phyloP scores from a whole-genome alignment of 495 filamentous ascomycete species.

The Aspergillus heteromorphus region DNA sequence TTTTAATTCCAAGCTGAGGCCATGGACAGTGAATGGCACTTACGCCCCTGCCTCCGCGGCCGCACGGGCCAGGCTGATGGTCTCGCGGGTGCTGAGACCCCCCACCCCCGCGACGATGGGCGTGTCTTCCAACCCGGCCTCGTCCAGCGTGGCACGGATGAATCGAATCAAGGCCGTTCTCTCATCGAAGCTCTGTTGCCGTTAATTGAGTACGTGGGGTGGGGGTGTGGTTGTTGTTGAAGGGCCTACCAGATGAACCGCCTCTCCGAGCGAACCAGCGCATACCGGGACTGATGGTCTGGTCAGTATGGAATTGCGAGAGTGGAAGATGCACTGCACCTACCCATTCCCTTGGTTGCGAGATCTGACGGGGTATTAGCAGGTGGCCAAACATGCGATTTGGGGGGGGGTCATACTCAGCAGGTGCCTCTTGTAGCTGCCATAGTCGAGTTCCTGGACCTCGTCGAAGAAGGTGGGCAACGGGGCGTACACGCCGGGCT shows the following conservation, averaged over 20 bases:
- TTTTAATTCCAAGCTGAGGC: background rate
- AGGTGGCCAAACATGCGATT: background rate
- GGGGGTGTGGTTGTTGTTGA: background rate
- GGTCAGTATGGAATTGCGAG: background rate
- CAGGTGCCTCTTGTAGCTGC: background rate
- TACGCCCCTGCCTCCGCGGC: background rate
- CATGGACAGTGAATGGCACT: background rate
- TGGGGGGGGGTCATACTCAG: background rate
- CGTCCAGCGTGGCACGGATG: background rate
- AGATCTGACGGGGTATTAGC: background rate
- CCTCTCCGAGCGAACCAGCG: background rate
- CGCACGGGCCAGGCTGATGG: background rate
- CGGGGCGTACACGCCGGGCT: background rate
- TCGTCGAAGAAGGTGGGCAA: background rate
- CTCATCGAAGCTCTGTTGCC: background rate
- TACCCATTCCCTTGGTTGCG: background rate
- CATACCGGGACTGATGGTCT: background rate
- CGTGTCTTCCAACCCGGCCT: background rate
- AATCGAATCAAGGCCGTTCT: background rate
- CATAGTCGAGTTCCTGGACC: background rate
- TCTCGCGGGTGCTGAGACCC: background rate
- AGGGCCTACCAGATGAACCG: background rate
- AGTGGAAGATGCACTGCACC: background rate
- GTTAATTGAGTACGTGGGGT: background rate
- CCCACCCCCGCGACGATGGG: background rate